Percentiles rank a stretch among this genome's conserved stretches.
These are phyloP conservation scores for Dovyalis caffra DNA, from an alignment of 345 rosid species.

Conservation along the genomic window DNA sequence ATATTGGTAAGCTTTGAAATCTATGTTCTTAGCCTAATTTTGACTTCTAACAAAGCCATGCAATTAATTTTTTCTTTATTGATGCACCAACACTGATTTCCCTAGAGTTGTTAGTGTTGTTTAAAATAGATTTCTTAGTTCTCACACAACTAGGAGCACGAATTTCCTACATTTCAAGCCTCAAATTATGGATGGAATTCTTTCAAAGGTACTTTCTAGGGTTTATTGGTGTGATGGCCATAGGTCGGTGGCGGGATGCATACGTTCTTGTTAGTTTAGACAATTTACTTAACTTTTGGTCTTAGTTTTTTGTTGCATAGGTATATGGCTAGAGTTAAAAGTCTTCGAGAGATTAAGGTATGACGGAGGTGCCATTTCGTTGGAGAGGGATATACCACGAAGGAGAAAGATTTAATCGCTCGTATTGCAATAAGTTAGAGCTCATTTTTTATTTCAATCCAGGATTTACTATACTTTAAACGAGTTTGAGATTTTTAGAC, in stretches of 20 bases:
- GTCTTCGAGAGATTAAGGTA: conserved; percentile 34
- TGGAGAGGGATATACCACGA: conserved; percentile 33
- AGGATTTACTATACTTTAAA: not conserved
- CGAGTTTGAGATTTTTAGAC: not conserved
- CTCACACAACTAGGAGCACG: conserved; percentile 66
- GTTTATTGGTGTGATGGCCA: conserved; percentile 59
- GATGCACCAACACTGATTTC: not conserved
- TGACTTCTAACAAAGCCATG: not conserved
- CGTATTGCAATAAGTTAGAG: not conserved
- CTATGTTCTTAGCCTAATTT: not conserved
- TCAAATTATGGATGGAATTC: conserved; percentile 33
- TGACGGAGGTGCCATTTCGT: conserved; percentile 37
- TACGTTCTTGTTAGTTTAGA: not conserved
- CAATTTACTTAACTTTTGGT: not conserved
- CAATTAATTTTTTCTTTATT: not conserved
- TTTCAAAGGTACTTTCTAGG: conserved; percentile 48
- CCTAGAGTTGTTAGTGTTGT: conserved; percentile 37
- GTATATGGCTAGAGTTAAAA: conserved; percentile 42
- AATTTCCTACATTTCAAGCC: conserved; percentile 55
- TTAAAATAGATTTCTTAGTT: conserved; percentile 45
- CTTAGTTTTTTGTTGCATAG: not conserved
- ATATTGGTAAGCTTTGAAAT: not conserved
- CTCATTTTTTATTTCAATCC: not conserved
- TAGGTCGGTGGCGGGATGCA: conserved; percentile 23
- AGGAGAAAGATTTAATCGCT: not conserved